Base-by-base conservation (phyloP, 106 monocot genomes). In the Platanthera zijinensis region DNA sequence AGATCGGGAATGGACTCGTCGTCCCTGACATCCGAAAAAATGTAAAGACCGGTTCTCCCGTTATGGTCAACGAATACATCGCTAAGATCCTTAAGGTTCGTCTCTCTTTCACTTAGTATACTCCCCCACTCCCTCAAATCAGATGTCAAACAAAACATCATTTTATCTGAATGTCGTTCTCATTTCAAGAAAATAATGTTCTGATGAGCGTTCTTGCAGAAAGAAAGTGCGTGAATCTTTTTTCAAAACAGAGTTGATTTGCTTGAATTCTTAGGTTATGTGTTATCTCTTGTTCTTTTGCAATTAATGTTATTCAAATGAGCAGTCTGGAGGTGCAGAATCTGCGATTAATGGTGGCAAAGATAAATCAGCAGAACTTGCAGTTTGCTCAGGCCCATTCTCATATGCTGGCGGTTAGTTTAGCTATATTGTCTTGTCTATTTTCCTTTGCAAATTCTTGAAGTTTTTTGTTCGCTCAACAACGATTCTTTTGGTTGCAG, bases 331-430 rank as follows among this genome's bases (percentile, higher is more conserved):
- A 91, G 82, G 52, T 91, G 81, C 91, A 84, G 74, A 91, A 86
- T 28, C 84, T 88, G 53, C 81, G 48, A 21, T 8, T 78, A 14
- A 59, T 57, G 3, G 28, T 88, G 30, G 85, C 89, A 72, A 81
- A 85, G 45, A 19, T 76, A 74, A 80, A 78, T 71, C 87, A 82
- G 19, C 89, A 91, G 70, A 94, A 91, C 50, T 82, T 79, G 83
- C 84, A 85, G 62, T 83, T 94, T 54, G 90, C 90, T 17, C 86
- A 80, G 78, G 70, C 91, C 17, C 84, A 91, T 62, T 83, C 90
- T 45, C 83, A 81, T 14, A 91, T 89, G 85, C 76, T 85, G 22
- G 83, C 80, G 78, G 94, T 94, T 51, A 19, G 79, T 89, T 39
- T 74, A 19, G 10, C 39, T 19, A 3, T 21, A 1, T 64, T 10